Percentiles rank a stretch among this genome's conserved stretches.
phyloP scores from a whole-genome alignment of 2,329 filamentous ascomycete species.

The Alternaria sp. region DNA sequence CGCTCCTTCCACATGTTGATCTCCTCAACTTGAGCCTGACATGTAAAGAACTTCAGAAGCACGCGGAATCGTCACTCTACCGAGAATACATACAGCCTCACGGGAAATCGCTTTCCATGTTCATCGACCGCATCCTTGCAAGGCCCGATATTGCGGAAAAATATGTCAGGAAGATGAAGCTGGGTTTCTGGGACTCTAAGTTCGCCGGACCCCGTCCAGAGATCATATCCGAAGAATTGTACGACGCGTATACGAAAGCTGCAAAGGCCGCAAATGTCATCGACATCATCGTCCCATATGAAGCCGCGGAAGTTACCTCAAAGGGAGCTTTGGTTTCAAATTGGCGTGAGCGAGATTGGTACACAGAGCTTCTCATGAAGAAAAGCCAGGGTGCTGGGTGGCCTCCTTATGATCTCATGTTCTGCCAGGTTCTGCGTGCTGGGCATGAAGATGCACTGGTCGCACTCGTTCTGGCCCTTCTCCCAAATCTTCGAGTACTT shows the following conservation, averaged over 20 bases:
- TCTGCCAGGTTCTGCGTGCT: slow-evolving; percentile 2
- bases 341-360: not conserved
- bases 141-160: slow-evolving; percentile 6
- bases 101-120: not conserved
- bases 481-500: not conserved
- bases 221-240: not conserved
- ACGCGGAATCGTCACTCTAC: slow-evolving; percentile 18
- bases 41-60: slow-evolving; percentile 12
- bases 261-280: slow-evolving; percentile 16
- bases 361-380: not conserved
- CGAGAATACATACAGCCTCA: slow-evolving; percentile 9
- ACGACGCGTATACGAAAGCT: slow-evolving; percentile 1
- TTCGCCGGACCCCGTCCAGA: not conserved
- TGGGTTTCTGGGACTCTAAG: slow-evolving; percentile 4
- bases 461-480: not conserved
- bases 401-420: slow-evolving; percentile 6
- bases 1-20: slow-evolving; percentile 14
- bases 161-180: slow-evolving; percentile 4
- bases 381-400: not conserved
- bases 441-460: not conserved
- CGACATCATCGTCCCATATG: slow-evolving; percentile 5
- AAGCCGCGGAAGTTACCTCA: not conserved
- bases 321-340: not conserved
- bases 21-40: slow-evolving; percentile 19
- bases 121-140: slow-evolving; percentile 3